Evolutionary conservation across 345 rosid species (phyloP).

Genomic region (Eucalyptus cloeziana): DNA sequence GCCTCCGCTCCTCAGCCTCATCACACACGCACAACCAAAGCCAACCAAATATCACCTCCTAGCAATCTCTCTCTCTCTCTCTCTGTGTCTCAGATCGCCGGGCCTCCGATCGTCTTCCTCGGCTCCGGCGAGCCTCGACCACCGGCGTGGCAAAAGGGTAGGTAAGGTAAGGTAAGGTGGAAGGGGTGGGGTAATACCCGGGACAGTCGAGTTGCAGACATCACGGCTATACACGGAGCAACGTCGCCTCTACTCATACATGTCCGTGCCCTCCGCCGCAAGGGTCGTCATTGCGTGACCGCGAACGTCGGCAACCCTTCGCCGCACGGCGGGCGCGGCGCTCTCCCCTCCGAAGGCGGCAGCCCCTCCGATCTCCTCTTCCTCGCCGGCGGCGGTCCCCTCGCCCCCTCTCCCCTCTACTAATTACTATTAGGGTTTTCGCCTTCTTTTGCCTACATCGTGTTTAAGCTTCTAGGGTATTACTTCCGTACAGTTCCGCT

Average conservation of each 20-base stretch:
- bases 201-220: conserved; percentile 49
- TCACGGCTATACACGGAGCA: conserved; percentile 96
- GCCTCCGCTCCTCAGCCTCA: not conserved
- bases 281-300: conserved; percentile 50
- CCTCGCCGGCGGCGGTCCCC: conserved; percentile 94
- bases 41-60: not conserved
- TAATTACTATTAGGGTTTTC: not conserved
- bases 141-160: not conserved
- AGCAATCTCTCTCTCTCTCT: not conserved
- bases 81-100: not conserved
- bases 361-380: conserved; percentile 99
- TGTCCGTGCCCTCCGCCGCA: conserved; percentile 78
- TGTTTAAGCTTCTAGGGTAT: not conserved
- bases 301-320: conserved; percentile 62
- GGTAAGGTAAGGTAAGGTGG: not conserved
- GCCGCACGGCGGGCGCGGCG: conserved; percentile 99
- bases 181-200: conserved; percentile 12
- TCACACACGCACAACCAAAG: not conserved
- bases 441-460: not conserved
- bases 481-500: not conserved
- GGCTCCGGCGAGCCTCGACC: not conserved
- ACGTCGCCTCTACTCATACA: conserved; percentile 40
- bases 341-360: conserved; percentile 99
- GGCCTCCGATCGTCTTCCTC: not conserved
- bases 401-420: not conserved